Evolutionary conservation across 352 stramenopile species (phyloP).

Genomic region (Phytopythium oedochilum): DNA sequence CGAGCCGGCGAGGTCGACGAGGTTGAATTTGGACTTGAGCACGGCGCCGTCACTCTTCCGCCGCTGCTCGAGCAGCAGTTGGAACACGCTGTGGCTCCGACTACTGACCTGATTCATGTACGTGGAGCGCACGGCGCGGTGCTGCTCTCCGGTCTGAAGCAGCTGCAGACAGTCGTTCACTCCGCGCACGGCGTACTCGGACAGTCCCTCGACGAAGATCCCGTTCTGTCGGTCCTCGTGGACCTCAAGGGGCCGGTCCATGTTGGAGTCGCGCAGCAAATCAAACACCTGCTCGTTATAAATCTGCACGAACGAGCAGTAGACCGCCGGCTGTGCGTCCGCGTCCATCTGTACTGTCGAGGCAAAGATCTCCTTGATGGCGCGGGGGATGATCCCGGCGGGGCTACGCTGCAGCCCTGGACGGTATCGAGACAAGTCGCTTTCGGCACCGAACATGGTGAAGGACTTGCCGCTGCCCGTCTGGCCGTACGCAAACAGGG

Average conservation of each 20-base stretch:
- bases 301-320: slow-evolving; percentile 87
- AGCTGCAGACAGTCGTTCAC: slow-evolving; percentile 85
- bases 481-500: slow-evolving; percentile 82
- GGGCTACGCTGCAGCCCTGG: slow-evolving; percentile 75
- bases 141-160: slow-evolving; percentile 78
- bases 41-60: slow-evolving; percentile 51
- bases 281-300: slow-evolving; percentile 93
- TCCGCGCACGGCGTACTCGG: slow-evolving; percentile 84
- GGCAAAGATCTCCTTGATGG: slow-evolving; percentile 86
- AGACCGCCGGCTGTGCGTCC: slow-evolving; percentile 42
- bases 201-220: slow-evolving; percentile 90
- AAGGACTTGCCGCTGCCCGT: slow-evolving; percentile 85
- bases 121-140: slow-evolving; percentile 87
- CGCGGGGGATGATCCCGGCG: slow-evolving; percentile 86
- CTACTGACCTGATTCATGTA: slow-evolving; percentile 90
- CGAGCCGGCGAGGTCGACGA: slow-evolving; percentile 92
- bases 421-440: slow-evolving; percentile 60
- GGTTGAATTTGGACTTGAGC: slow-evolving; percentile 92
- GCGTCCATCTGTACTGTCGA: slow-evolving; percentile 55
- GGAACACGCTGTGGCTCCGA: slow-evolving; percentile 89
- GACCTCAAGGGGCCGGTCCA: slow-evolving; percentile 75
- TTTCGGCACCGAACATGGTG: slow-evolving; percentile 83
- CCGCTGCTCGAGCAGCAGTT: slow-evolving; percentile 78
- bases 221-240: slow-evolving; percentile 81
- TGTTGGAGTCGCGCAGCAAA: slow-evolving; percentile 76